phyloP scores from a whole-genome alignment of 345 rosid species.

The Aquilaria sinensis region DNA sequence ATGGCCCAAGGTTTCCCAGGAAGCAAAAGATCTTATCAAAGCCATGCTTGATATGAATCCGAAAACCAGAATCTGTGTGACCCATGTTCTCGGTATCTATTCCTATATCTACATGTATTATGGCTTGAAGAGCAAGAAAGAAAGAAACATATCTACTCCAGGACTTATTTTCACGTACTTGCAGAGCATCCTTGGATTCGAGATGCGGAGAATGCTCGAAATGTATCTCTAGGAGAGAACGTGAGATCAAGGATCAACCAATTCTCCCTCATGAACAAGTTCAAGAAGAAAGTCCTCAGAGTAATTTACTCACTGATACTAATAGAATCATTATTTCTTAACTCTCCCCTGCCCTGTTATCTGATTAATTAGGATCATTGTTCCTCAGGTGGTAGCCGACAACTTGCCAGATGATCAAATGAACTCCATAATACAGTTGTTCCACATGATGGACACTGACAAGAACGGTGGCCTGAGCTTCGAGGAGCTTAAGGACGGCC shows the following conservation, averaged over 20 bases:
- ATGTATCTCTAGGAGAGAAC: constrained; percentile 67
- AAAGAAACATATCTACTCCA: neutral
- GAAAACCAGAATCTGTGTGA: constrained; percentile 40
- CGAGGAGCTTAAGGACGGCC: constrained; percentile 72
- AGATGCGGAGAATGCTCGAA: constrained; percentile 46
- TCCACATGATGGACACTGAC: constrained; percentile 78
- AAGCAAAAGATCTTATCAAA: constrained; percentile 58
- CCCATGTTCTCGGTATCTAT: constrained; percentile 61
- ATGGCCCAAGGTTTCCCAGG: constrained; percentile 68
- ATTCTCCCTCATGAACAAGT: constrained; percentile 82
- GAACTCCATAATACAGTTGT: constrained; percentile 44
- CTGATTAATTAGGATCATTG: too few relatives aligned
- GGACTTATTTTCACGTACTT: neutral
- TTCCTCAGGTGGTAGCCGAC: constrained; percentile 67
- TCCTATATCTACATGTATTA: too few relatives aligned
- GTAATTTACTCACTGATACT: constrained; percentile 21
- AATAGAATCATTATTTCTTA: too few relatives aligned
- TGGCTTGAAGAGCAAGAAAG: too few relatives aligned
- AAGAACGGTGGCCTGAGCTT: constrained; percentile 62
- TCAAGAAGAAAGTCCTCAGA: constrained; percentile 86
- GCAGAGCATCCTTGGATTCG: constrained; percentile 82
- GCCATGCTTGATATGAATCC: constrained; percentile 78
- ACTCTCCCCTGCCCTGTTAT: too few relatives aligned
- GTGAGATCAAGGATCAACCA: constrained; percentile 76
- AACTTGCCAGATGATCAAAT: constrained; percentile 67